Base-by-base conservation (phyloP, 2,329 filamentous ascomycete species). In the Stachybotrys chartarum region DNA sequence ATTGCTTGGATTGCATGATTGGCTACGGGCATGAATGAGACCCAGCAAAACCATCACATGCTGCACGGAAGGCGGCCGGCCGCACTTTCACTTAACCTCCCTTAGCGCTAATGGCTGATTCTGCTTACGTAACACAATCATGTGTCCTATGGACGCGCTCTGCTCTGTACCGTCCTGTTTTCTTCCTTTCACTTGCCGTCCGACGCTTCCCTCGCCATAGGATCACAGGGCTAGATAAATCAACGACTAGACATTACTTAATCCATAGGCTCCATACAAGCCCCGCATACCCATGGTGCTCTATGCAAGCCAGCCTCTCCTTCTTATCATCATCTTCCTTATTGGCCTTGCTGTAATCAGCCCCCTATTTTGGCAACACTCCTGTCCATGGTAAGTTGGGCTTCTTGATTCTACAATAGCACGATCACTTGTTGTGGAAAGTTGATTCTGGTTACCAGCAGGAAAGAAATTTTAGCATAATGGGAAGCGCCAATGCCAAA, bases 211-310 rank as follows among this genome's bases (percentile, higher is more conserved):
- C 39, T 44, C 39, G 39, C 39, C 39, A 44, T 8, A 16, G 39
- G 39, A 44, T 44, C 39, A 44, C 16, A 16, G 39, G 39, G 39
- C 57, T 65, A n/a, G 54, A 64, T 55, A 55, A 57, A 30, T 64
- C 58, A 66, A 56, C 42, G 55, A 12, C 53, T 51, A 17, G 56
- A 64, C 44, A 64, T 57, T 54, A 55, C 64, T 44, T 44, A 44
- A 44, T 44, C 39, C 39, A 44, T 44, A 8, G 39, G 39, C 39
- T 44, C 39, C 39, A 44, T 16, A 44, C 39, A 44, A 44, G 16
- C 39, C 39, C 39, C 39, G 39, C 39, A 44, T 31, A 16, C 31
- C 30, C 7, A 51, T 51, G 49, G 31, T 31, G 49, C 49, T 51
- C 49, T 14, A 51, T 17, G 30, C 10, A 51, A 51, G 30, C n/a